Conservation (phyloP, 176 grass and related monocot species). For the Ensete ventricosum region DNA sequence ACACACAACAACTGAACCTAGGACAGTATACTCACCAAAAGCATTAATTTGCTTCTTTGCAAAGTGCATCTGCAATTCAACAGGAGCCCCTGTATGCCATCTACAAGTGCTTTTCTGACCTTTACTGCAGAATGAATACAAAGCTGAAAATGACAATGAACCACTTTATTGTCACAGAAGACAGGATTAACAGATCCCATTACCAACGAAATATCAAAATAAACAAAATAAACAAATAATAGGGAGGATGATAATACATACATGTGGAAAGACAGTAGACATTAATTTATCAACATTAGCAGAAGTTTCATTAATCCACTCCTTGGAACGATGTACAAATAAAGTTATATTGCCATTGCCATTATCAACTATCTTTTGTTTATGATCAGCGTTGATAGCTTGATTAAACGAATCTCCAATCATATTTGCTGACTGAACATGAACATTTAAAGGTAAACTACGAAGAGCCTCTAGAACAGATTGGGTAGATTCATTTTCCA, state of each 20-base stretch:
- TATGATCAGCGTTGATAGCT: conserved; percentile 4
- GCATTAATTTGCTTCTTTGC: conserved; percentile 64
- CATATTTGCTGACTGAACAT: conserved; percentile 16
- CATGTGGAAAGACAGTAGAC: conserved; percentile 63
- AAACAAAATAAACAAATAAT: background rate
- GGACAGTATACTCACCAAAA: conserved; percentile 44
- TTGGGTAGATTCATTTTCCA: conserved; percentile 36
- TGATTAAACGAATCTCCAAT: conserved; percentile 1
- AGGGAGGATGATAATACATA: conserved; percentile 26
- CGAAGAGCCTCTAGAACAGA: conserved; percentile 76
- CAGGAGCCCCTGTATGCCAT: conserved; percentile 53
- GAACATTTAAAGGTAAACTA: conserved; percentile 38
- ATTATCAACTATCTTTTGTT: conserved; percentile 18
- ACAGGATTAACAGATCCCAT: background rate
- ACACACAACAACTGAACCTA: too few relatives aligned
- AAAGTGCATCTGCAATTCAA: conserved; percentile 52
- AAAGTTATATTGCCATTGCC: conserved; percentile 35
- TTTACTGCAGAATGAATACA: conserved; percentile 83
- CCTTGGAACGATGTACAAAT: conserved; percentile 55
- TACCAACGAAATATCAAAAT: background rate
- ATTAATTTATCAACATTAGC: conserved; percentile 84
- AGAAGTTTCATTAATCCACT: conserved; percentile 72
- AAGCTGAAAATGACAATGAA: conserved; percentile 38
- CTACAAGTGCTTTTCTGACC: conserved; percentile 66
- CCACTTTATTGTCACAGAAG: background rate